Evolutionary conservation across 192 early-diverging fungal species (phyloP).

Genomic region (Cladochytrium replicatum): DNA sequence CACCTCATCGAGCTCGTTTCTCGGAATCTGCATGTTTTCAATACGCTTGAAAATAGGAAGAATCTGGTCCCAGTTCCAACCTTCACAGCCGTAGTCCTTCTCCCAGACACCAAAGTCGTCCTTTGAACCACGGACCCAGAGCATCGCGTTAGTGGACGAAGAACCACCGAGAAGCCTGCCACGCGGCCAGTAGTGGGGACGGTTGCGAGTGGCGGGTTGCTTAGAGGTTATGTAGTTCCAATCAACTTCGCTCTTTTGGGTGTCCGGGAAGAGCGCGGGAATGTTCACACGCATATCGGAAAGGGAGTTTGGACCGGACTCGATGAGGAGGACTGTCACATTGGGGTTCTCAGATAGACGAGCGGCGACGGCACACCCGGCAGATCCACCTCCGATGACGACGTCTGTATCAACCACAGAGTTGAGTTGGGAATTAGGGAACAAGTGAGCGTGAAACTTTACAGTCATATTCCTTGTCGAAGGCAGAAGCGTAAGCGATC

Average conservation of each 20-base stretch:
- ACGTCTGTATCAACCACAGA: too few species aligned
- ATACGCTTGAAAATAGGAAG: conserved; percentile 13
- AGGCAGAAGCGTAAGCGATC: too few species aligned
- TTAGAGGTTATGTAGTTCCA: conserved; percentile 8
- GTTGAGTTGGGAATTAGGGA: too few species aligned
- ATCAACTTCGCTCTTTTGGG: conserved; percentile 5
- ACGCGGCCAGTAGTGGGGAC: conserved; percentile 9
- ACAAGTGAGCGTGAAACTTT: too few species aligned
- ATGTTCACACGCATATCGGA: conserved; percentile 14
- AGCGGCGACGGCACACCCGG: conserved; percentile 25
- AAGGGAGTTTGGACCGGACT: conserved; percentile 22
- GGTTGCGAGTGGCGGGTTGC: not conserved
- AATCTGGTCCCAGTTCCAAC: conserved; percentile 7
- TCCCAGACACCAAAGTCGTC: conserved; percentile 11
- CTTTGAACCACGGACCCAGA: conserved; percentile 12
- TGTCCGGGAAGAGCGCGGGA: conserved; percentile 4
- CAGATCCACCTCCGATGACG: conserved; percentile 28
- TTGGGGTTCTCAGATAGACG: conserved; percentile 29
- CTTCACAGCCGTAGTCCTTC: conserved; percentile 4
- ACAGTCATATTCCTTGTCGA: too few species aligned
- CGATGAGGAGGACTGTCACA: conserved; percentile 29
- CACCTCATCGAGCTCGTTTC: not conserved
- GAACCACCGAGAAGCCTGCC: conserved; percentile 7
- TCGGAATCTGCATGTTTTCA: too few species aligned
- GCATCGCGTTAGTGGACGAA: conserved; percentile 5